Conservation (phyloP, 139 green algal species). For the Parachlorella kessleri region DNA sequence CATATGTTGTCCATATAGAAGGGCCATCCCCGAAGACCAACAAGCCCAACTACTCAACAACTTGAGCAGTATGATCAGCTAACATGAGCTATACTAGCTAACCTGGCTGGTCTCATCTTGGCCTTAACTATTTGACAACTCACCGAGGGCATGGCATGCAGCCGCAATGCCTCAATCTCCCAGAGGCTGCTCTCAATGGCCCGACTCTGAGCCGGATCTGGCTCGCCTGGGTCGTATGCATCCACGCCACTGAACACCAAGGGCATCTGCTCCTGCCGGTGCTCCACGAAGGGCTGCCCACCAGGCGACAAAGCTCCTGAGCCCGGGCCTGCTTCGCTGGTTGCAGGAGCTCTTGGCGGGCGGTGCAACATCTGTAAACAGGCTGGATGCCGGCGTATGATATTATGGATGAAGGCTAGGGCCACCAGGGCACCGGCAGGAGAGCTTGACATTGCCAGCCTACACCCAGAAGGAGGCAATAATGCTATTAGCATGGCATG, state of each 20-base stretch:
- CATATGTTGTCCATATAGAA: too few species aligned
- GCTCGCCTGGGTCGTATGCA: conserved; percentile 56
- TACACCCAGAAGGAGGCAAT: not conserved
- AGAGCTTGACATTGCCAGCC: not conserved
- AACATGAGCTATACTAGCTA: too few species aligned
- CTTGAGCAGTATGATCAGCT: too few species aligned
- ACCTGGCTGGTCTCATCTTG: too few species aligned
- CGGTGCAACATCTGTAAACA: conserved; percentile 86
- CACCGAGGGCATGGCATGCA: conserved; percentile 87
- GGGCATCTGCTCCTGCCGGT: not conserved
- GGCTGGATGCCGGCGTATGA: conserved; percentile 90
- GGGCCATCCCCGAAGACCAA: not conserved
- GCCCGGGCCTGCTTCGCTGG: not conserved
- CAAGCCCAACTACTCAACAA: not conserved
- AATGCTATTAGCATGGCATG: not conserved
- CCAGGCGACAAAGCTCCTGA: too few species aligned
- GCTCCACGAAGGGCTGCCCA: not conserved
- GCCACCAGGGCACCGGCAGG: conserved; percentile 69
- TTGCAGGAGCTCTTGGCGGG: conserved; percentile 17
- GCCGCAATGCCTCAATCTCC: conserved; percentile 86
- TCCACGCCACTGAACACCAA: conserved; percentile 51
- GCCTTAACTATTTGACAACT: not conserved
- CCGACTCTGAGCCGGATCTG: conserved; percentile 71
- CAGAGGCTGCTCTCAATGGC: conserved; percentile 94
- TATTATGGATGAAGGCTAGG: conserved; percentile 95